A percentile compares a stretch with the other conserved stretches of the same genome.
These are phyloP conservation scores for Podaxis sp. DNA, from an alignment of 768 basidiomycete genomes.

Conservation along the genomic window DNA sequence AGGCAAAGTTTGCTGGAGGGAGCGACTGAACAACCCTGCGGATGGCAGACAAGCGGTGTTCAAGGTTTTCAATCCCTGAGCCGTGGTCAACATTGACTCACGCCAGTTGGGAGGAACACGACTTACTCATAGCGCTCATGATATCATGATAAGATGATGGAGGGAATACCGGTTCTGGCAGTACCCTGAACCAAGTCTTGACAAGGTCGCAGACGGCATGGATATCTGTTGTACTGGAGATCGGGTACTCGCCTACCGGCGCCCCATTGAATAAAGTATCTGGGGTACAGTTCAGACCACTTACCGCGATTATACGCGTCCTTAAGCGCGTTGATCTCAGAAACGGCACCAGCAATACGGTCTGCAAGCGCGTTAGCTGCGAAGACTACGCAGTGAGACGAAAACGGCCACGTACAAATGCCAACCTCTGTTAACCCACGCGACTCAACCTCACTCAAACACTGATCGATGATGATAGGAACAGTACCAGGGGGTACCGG, in stretches of 20 bases:
- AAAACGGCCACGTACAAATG: conserved; percentile 58
- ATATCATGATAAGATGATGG: conserved; percentile 62
- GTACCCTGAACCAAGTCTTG: conserved; percentile 82
- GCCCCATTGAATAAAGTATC: neutral
- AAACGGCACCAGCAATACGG: conserved; percentile 77
- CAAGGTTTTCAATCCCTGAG: conserved; percentile 69
- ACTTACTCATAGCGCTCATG: conserved; percentile 70
- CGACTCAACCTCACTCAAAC: conserved; percentile 67
- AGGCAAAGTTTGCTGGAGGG: conserved; percentile 71
- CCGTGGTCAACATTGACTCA: conserved; percentile 6
- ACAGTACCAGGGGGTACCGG: conserved; percentile 55
- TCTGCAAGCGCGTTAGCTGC: conserved; percentile 39
- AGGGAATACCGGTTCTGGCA: conserved; percentile 81
- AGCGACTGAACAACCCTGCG: conserved; percentile 67
- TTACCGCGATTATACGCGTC: conserved; percentile 68
- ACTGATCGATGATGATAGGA: conserved; percentile 63
- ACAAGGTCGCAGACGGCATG: conserved; percentile 82
- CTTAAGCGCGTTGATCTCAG: conserved; percentile 65
- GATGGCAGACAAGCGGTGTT: conserved; percentile 60
- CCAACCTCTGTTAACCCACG: conserved; percentile 81
- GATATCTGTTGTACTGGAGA: conserved; percentile 63
- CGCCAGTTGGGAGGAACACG: neutral
- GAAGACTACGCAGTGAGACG: neutral
- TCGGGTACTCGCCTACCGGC: conserved; percentile 49
- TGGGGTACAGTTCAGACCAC: conserved; percentile 26